Conservation (phyloP, 805 yeast species). For the Candida jianshihensis region DNA sequence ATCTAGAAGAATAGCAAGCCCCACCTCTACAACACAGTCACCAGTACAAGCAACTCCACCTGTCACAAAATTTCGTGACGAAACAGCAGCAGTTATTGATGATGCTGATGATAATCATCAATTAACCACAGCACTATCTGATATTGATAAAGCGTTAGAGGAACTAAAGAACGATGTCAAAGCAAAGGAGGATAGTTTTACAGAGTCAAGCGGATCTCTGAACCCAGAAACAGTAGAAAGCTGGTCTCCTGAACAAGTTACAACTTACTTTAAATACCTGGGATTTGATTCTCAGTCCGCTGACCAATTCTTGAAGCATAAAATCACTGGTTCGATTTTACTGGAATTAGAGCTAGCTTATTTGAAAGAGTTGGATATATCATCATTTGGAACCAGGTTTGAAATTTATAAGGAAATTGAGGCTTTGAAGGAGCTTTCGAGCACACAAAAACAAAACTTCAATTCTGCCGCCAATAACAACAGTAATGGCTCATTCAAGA, state of each 20-base stretch:
- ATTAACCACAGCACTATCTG: conserved; percentile 52
- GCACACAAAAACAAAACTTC: not conserved
- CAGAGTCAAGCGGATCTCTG: conserved; percentile 25
- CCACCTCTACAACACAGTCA: conserved; percentile 16
- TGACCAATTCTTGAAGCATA: conserved; percentile 76
- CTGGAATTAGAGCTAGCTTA: conserved; percentile 80
- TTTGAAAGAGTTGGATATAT: conserved; percentile 85
- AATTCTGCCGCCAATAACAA: not conserved
- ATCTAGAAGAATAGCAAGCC: conserved; percentile 42
- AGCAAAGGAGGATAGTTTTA: conserved; percentile 8
- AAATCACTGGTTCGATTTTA: conserved; percentile 80
- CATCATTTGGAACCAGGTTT: conserved; percentile 91
- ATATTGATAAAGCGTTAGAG: conserved; percentile 65
- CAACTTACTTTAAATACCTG: conserved; percentile 60
- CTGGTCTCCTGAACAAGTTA: conserved; percentile 89
- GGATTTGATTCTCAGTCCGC: conserved; percentile 76
- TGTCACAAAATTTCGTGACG: too few relatives aligned
- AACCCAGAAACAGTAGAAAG: conserved; percentile 42
- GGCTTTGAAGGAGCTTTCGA: conserved; percentile 34
- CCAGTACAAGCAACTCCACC: too few relatives aligned
- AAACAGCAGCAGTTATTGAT: conserved; percentile 24
- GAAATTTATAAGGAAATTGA: conserved; percentile 89
- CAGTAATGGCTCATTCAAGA: conserved; percentile 4
- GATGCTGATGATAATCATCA: conserved; percentile 10
- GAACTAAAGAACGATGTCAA: conserved; percentile 41